Percentiles rank a stretch among this genome's conserved stretches.
phyloP scores from a whole-genome alignment of 441 rosid genomes.

The Lepidium campestre region DNA sequence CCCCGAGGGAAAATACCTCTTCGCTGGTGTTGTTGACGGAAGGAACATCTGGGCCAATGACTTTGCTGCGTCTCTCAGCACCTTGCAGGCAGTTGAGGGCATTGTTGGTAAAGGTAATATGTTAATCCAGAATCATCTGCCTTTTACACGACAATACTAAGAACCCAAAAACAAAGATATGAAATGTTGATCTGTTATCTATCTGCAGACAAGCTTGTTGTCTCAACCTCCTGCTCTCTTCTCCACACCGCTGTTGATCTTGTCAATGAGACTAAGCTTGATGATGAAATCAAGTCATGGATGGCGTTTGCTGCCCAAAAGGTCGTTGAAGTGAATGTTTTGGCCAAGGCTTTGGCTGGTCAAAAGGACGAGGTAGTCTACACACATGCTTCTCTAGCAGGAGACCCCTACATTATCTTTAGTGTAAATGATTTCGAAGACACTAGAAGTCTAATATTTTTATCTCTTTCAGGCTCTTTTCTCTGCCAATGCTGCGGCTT shows the following conservation, averaged over 20 bases:
- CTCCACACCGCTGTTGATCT: constrained; percentile 97
- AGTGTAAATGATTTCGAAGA: not conserved
- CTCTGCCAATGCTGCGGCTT: constrained; percentile 84
- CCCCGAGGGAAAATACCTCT: constrained; percentile 81
- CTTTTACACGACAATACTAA: not conserved
- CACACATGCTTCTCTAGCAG: not conserved
- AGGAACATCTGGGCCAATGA: constrained; percentile 99
- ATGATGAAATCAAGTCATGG: constrained; percentile 88
- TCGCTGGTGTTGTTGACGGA: constrained; percentile 98
- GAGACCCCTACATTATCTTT: not conserved
- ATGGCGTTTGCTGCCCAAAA: constrained; percentile 98
- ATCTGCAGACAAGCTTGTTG: constrained; percentile 77
- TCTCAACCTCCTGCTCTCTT: constrained; percentile 94
- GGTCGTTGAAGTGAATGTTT: constrained; percentile 81
- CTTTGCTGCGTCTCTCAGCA: constrained; percentile 67
- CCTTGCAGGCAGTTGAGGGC: constrained; percentile 60
- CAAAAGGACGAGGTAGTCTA: constrained; percentile 71
- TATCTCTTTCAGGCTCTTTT: constrained; percentile 57
- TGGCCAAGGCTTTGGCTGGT: constrained; percentile 91
- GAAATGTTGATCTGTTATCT: not conserved
- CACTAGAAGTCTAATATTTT: not conserved
- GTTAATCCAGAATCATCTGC: not conserved
- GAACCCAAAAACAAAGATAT: not conserved
- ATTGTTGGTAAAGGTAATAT: constrained; percentile 76
- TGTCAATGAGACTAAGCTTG: constrained; percentile 82